Percentiles rank a stretch among this genome's conserved stretches.
Conservation (phyloP, 805 yeast species). For the Metschnikowia drakensbergensis region DNA sequence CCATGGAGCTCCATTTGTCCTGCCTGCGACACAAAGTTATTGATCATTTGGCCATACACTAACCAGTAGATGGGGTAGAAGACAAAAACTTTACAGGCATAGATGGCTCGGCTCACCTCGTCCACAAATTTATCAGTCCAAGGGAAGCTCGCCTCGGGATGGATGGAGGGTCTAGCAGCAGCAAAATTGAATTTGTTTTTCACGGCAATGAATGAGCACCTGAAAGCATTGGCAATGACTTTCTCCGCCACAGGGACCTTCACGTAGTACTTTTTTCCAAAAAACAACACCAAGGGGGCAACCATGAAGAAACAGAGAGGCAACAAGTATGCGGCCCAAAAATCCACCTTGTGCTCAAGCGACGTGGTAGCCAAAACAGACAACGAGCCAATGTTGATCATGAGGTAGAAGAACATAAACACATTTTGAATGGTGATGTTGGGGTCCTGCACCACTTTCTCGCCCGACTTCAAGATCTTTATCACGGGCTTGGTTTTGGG, state of each 20-base stretch:
- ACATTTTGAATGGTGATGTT: constrained; percentile 15
- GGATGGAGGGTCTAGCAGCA: constrained; percentile 14
- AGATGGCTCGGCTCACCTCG: constrained; percentile 12
- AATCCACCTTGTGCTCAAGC: constrained; percentile 12
- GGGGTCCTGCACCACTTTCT: constrained; percentile 14
- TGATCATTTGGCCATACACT: constrained; percentile 17
- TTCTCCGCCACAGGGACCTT: constrained; percentile 13
- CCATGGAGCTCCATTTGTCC: constrained; percentile 18
- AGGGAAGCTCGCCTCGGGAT: constrained; percentile 11
- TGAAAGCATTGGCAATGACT: constrained; percentile 12
- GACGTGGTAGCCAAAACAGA: constrained; percentile 14
- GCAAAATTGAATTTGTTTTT: constrained; percentile 11
- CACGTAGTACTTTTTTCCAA: constrained; percentile 11
- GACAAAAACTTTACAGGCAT: constrained; percentile 16
- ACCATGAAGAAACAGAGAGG: constrained; percentile 13
- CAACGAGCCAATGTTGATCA: constrained; percentile 16
- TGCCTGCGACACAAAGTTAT: constrained; percentile 15
- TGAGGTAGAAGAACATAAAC: constrained; percentile 15
- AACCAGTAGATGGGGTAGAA: constrained; percentile 17
- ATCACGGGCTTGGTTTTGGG: constrained; percentile 37
- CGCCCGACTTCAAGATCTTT: constrained; percentile 28
- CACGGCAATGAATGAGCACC: constrained; percentile 7
- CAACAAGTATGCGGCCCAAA: constrained; percentile 16
- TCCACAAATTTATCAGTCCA: constrained; percentile 16
- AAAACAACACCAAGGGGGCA: constrained; percentile 9